Evolutionary conservation across 2,329 filamentous ascomycete genomes (phyloP).

Genomic region (Stylonectria norvegica): DNA sequence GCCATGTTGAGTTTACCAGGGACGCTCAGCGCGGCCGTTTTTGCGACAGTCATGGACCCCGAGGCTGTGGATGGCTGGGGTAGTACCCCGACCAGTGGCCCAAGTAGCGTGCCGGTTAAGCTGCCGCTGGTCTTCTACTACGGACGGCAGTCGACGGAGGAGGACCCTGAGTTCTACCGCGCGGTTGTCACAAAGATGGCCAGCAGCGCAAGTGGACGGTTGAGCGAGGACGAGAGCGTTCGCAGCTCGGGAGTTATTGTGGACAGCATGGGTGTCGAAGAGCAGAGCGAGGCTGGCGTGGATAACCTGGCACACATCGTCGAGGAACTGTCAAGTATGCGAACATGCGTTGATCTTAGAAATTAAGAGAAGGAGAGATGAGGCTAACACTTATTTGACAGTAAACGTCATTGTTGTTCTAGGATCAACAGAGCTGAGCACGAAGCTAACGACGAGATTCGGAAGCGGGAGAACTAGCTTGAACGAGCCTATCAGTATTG

Average conservation of each 20-base stretch:
- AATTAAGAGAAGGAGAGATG: no score
- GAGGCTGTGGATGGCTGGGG: slow-evolving; percentile 80
- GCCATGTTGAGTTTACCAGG: slow-evolving; percentile 75
- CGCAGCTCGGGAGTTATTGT: slow-evolving; percentile 77
- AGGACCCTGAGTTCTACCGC: slow-evolving; percentile 69
- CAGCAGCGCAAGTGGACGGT: slow-evolving; percentile 69
- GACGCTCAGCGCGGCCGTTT: slow-evolving; percentile 80
- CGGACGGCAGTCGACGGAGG: slow-evolving; percentile 69
- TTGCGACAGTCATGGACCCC: slow-evolving; percentile 82
- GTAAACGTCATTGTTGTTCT: slow-evolving; percentile 81
- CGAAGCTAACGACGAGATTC: slow-evolving; percentile 70
- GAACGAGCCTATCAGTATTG: slow-evolving; percentile 68
- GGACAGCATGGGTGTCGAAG: slow-evolving; percentile 72
- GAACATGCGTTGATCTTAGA: neutral
- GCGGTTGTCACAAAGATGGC: slow-evolving; percentile 73
- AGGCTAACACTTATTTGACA: no score
- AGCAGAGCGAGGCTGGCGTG: slow-evolving; percentile 62
- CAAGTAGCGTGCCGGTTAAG: slow-evolving; percentile 84
- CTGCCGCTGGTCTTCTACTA: slow-evolving; percentile 89
- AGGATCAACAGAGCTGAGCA: slow-evolving; percentile 72
- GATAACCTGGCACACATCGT: slow-evolving; percentile 78
- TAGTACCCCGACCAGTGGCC: slow-evolving; percentile 84
- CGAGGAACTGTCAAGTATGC: slow-evolving; percentile 50
- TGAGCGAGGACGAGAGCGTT: slow-evolving; percentile 71
- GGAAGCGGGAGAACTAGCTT: slow-evolving; percentile 50